Percentiles rank a stretch among this genome's conserved stretches.
Conservation (phyloP, 176 grass and related monocot genomes). For the Aegilops longissima region DNA sequence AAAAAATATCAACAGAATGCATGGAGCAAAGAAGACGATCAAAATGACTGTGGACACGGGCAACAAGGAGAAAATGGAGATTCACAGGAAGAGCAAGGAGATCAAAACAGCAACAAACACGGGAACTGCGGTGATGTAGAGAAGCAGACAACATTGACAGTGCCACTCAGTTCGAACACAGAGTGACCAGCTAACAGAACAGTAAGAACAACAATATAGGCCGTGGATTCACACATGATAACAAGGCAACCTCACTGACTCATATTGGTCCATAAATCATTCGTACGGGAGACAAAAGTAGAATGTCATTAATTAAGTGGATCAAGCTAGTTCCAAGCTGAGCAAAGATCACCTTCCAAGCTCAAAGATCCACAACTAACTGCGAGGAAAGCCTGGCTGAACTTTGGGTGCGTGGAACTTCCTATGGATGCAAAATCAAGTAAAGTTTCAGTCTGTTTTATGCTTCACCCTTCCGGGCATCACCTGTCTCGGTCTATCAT, state of each 20-base stretch:
- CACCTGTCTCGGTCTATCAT: background rate
- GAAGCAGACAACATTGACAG: background rate
- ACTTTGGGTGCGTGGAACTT: background rate
- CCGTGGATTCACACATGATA: background rate
- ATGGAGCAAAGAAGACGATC: background rate
- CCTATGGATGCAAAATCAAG: constrained; percentile 3
- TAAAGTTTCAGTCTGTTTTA: background rate
- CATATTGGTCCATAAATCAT: background rate
- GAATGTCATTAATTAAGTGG: background rate
- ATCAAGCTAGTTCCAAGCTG: constrained; percentile 8
- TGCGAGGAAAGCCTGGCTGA: background rate
- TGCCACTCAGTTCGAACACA: background rate
- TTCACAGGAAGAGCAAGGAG: background rate
- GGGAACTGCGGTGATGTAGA: background rate
- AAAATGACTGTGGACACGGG: background rate
- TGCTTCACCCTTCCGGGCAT: background rate
- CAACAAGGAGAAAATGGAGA: background rate
- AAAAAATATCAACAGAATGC: background rate
- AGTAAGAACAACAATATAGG: background rate
- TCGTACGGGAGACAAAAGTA: background rate
- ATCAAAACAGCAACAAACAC: background rate
- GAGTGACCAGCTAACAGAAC: background rate
- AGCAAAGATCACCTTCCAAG: background rate
- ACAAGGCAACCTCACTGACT: background rate
- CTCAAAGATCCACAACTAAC: background rate